Evolutionary conservation across 352 stramenopile genomes (phyloP).

Genomic region (Pythium aquatile): DNA sequence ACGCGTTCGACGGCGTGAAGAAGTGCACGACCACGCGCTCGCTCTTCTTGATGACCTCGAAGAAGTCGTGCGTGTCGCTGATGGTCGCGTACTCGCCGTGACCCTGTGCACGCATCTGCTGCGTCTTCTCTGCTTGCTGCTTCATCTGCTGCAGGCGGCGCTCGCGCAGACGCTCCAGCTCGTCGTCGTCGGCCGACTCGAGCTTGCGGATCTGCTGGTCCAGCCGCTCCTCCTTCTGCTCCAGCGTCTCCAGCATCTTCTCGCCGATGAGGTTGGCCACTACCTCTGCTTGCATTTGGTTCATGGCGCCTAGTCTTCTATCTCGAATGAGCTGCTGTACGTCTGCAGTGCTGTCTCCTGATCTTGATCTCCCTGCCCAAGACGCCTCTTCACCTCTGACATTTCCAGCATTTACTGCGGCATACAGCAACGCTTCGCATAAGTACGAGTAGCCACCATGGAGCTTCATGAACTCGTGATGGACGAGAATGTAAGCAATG

Average conservation of each 20-base stretch:
- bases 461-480: not conserved
- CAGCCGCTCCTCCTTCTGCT: slow-evolving; percentile 81
- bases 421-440: not conserved
- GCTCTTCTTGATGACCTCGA: slow-evolving; percentile 92
- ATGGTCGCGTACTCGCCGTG: slow-evolving; percentile 90
- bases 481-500: not conserved
- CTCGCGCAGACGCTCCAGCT: slow-evolving; percentile 87
- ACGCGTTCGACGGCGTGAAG: slow-evolving; percentile 90
- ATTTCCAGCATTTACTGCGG: not conserved
- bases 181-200: slow-evolving; percentile 85
- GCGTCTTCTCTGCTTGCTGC: slow-evolving; percentile 56
- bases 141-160: slow-evolving; percentile 77
- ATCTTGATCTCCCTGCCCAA: not conserved
- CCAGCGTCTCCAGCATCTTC: slow-evolving; percentile 85
- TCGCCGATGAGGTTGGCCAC: slow-evolving; percentile 81
- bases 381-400: slow-evolving; percentile 15
- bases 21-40: slow-evolving; percentile 95
- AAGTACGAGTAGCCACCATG: slow-evolving; percentile 3
- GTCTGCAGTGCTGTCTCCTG: not conserved
- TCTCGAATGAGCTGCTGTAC: not conserved
- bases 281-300: slow-evolving; percentile 68
- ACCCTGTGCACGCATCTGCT: slow-evolving; percentile 74
- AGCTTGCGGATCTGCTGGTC: slow-evolving; percentile 85
- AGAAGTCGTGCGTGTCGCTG: slow-evolving; percentile 93
- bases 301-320: slow-evolving; percentile 33